These are phyloP conservation scores for Neopestalotiopsis sp. DNA, from an alignment of 2,329 filamentous ascomycete genomes.

Conservation along the genomic window DNA sequence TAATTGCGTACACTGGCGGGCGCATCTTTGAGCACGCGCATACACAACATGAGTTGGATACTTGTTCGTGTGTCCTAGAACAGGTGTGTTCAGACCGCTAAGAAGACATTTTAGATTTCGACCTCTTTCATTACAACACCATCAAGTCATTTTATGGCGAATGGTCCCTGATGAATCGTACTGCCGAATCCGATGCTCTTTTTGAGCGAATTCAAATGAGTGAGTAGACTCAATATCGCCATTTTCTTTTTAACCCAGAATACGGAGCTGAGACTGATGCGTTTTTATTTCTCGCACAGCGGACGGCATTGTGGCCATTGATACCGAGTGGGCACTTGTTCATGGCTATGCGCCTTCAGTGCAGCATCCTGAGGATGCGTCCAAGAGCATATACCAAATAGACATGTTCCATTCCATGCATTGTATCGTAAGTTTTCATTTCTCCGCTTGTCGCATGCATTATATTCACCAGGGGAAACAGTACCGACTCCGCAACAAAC, in stretches of 20 bases:
- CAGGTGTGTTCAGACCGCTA: background rate
- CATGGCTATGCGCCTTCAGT: background rate
- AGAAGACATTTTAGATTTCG: background rate
- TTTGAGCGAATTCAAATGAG: background rate
- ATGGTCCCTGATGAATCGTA: background rate
- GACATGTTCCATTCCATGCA: background rate
- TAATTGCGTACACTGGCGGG: background rate
- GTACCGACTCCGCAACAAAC: background rate
- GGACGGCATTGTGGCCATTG: background rate
- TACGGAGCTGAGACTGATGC: background rate
- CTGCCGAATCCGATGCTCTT: background rate
- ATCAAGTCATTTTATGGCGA: background rate
- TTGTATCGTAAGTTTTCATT: background rate
- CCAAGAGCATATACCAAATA: background rate
- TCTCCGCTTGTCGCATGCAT: background rate
- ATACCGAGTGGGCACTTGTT: background rate
- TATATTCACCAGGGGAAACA: background rate
- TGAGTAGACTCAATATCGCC: background rate
- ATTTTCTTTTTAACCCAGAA: too few species aligned
- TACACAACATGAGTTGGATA: background rate
- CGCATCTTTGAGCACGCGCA: background rate
- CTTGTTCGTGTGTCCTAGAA: background rate
- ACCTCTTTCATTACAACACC: background rate
- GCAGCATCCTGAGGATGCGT: background rate
- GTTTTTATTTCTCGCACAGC: background rate